Base-by-base conservation (phyloP, 768 basidiomycete species). In the Lactifluus piperatus region DNA sequence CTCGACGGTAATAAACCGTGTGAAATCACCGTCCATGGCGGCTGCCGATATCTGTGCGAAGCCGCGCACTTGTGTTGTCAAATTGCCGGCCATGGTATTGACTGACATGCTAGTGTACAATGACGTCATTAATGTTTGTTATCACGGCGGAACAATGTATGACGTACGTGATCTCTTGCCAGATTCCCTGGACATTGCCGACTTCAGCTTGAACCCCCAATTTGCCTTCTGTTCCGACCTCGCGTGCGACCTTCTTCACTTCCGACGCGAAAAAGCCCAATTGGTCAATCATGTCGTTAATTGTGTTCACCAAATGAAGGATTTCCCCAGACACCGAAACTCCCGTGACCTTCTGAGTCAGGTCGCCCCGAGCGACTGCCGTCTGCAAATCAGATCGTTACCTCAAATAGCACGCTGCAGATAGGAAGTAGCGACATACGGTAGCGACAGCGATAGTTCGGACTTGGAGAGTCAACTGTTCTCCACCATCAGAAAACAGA, bases 211-310 rank as follows among this genome's bases (percentile, higher is more conserved):
- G 94, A 0, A 95, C 97, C 65, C 97, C 95, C 5, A 98, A 77
- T 73, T 97, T 97, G n/a, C 97, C 95, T 68, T 97, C 94, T 14
- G 95, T 97, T 47, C 95, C 95, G 68, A 99, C 95, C 71, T 99
- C 94, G 34, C 93, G 77, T 2, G 97, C 97, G 54, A 99, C 95
- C 68, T 95, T 91, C 73, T 94, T 97, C 58, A 97, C 87, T 68
- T 88, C 85, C 27, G 81, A 79, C 50, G 85, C 85, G 70, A 87
- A 88, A 65, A 83, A 80, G 18, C 82, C 82, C 57, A 84, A 71
- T 58, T 82, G 80, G 64, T 82, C 83, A 66, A 84, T 84, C 84
- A 84, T 85, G 71, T 88, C 86, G 73, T 97, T 97, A 82, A 98
- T 98, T 18, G 97, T 98, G 73, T 94, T 92, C 51, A 97, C 94